These are phyloP conservation scores for Quercus parvula DNA, from an alignment of 306 rosid genomes.

Conservation along the genomic window DNA sequence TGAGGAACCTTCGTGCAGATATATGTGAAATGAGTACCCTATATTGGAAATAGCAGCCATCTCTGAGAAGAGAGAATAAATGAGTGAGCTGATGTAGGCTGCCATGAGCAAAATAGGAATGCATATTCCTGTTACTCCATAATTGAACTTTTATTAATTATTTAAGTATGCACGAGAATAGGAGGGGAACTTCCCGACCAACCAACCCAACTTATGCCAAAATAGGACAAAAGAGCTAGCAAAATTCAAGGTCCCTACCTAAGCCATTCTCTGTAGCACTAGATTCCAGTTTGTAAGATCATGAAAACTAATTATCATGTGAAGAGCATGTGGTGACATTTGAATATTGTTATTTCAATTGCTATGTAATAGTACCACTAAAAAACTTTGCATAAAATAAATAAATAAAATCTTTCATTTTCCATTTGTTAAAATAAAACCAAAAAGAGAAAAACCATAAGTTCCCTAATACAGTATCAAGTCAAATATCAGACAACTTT, in stretches of 20 bases:
- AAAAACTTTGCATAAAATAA: not conserved
- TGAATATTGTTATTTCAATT: not conserved
- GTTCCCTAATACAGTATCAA: not conserved
- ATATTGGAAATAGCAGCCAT: not conserved
- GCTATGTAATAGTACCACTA: not conserved
- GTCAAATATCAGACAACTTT: slow-evolving; percentile 5
- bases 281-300: not conserved
- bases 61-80: not conserved
- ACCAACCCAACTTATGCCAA: not conserved
- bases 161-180: not conserved
- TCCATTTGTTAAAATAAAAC: not conserved
- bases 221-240: not conserved
- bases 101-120: too few species aligned
- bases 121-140: not conserved
- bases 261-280: not conserved
- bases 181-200: not conserved
- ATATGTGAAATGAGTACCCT: not conserved
- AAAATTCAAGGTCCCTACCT: not conserved
- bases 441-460: not conserved
- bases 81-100: too few species aligned
- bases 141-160: not conserved
- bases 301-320: too few species aligned
- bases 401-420: not conserved
- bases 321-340: not conserved
- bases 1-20: not conserved